Percentiles rank a stretch among this genome's conserved stretches.
These are phyloP conservation scores for Flammula alnicola DNA, from an alignment of 1,284 basidiomycete species.

Conservation along the genomic window DNA sequence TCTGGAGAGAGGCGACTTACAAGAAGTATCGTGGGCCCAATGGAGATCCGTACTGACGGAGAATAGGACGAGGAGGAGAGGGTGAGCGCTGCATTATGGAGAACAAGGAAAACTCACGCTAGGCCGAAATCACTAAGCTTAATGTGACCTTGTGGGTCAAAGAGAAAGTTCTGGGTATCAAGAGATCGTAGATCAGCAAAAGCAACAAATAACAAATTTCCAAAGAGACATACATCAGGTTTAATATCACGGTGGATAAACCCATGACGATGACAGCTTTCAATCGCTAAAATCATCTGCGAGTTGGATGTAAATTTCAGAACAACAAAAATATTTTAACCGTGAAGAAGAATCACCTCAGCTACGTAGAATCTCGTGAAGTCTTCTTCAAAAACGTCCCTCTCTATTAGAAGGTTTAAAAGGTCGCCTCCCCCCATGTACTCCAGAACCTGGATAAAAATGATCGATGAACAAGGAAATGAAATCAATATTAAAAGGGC, in stretches of 20 bases:
- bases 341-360: constrained; percentile 58
- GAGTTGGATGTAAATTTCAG: constrained; percentile 24
- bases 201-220: constrained; percentile 7
- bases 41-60: constrained; percentile 75
- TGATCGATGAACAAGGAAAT: constrained; percentile 41
- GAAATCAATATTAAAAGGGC: constrained; percentile 58
- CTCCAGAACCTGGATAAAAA: constrained; percentile 72
- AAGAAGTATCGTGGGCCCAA: constrained; percentile 92
- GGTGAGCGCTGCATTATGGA: constrained; percentile 20
- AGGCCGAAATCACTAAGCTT: constrained; percentile 95
- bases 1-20: constrained; percentile 43
- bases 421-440: constrained; percentile 97
- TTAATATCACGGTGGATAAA: constrained; percentile 99
- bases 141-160: constrained; percentile 92
- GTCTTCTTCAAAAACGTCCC: constrained; percentile 91
- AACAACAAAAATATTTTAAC: constrained; percentile 15
- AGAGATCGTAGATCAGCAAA: constrained; percentile 13
- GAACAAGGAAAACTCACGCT: constrained; percentile 62
- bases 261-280: constrained; percentile 91
- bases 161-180: constrained; percentile 84
- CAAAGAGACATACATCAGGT: constrained; percentile 70
- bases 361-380: constrained; percentile 96
- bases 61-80: constrained; percentile 25
- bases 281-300: constrained; percentile 95
- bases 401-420: constrained; percentile 92